Evolutionary conservation across 108 stramenopile species (phyloP).

Genomic region (Nitzschia sp.): DNA sequence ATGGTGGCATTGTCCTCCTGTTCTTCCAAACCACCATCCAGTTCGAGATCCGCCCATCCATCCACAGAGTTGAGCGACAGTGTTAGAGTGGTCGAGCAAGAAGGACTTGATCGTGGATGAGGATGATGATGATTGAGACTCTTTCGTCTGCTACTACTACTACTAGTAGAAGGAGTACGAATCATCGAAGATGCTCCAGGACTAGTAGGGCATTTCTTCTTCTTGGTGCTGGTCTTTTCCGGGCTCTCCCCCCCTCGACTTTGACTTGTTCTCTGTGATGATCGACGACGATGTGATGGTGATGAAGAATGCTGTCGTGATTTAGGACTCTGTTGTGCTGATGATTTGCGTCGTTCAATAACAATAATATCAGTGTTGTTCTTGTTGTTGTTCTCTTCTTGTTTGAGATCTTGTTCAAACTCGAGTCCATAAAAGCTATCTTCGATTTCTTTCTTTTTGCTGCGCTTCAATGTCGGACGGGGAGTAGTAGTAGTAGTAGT

Average conservation of each 20-base stretch:
- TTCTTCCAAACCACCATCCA: conserved; percentile 5
- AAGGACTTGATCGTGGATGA: background rate
- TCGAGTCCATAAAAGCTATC: conserved; percentile 3
- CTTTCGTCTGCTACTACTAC: too few species aligned
- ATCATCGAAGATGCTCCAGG: background rate
- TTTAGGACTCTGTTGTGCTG: too few species aligned
- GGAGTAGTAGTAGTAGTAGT: background rate
- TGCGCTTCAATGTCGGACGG: background rate
- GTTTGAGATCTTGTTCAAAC: background rate
- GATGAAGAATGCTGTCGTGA: background rate
- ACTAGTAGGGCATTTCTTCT: too few species aligned
- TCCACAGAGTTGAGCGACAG: background rate
- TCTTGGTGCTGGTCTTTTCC: background rate
- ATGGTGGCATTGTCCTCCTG: background rate
- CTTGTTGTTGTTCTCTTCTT: background rate
- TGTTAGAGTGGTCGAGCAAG: too few species aligned
- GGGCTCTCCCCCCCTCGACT: background rate
- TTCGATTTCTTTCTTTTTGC: background rate
- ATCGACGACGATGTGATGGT: background rate
- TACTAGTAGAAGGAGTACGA: background rate
- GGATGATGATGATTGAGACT: background rate
- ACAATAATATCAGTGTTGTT: too few species aligned
- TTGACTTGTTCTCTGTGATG: background rate
- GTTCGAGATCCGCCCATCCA: conserved; percentile 7
- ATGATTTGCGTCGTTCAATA: too few species aligned